Evolutionary conservation across 345 rosid species (phyloP), one percentile per base, ranked within the genome.

Genomic region (Camelina laxa): DNA sequence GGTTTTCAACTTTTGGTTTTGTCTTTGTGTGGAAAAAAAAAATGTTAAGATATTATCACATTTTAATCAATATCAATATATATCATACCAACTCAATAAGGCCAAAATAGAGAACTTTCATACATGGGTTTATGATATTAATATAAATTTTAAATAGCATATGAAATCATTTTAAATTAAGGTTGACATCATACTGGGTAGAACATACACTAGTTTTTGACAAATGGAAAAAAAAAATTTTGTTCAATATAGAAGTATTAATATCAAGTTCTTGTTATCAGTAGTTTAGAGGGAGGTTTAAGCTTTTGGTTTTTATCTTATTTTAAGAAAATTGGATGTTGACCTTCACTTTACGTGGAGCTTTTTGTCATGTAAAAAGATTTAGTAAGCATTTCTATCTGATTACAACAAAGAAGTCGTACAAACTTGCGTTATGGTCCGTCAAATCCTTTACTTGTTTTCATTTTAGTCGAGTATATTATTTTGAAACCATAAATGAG

Each of bases 221-320:
- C 22, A 56, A 56, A 30, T 30, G 20, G 38, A 55, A 55, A n/a
- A n/a, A n/a, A n/a, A n/a, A n/a, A n/a, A n/a, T 11, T 62, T 62
- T 27, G 36, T 62, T 22, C 7, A 39, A 14, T 62, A 4, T 14
- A 8, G 2, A 42, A 42, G 20, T 20, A 15, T 14, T 35, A 41
- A 41, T n/a, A 62, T 31, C 22, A 58, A 19, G 38, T 47, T 47
- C 35, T 11, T 45, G 19, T 11, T 10, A 39, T 39, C 14, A 39
- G 22, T 7, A 22, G 19, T 39, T 19, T 60, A 9, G 35, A 41
- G 42, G 33, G 24, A 31, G 17, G 41, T 30, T 15, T 15, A 4
- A 41, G 31, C 49, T 39, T 60, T 60, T 13, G 47, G 31, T 39
- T 10, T 5, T 17, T 1, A 0, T 16, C 54, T 12, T 69, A 35